phyloP scores from a whole-genome alignment of 2,329 filamentous ascomycete genomes.

The Cordyceps farinosa region DNA sequence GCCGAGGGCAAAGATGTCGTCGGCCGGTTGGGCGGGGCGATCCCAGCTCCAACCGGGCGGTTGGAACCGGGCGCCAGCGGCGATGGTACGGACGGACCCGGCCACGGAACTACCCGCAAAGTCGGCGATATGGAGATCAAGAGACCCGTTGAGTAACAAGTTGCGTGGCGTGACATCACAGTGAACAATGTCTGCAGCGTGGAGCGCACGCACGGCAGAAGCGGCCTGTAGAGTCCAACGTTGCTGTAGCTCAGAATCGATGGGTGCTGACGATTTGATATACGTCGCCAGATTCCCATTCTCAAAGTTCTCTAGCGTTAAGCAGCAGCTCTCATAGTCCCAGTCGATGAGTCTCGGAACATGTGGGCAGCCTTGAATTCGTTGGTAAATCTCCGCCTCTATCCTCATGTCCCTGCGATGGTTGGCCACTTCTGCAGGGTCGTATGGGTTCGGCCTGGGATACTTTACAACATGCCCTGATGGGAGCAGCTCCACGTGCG shows the following conservation, averaged over 20 bases:
- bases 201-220: constrained; percentile 33
- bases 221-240: constrained; percentile 33
- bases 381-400: constrained; percentile 26
- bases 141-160: constrained; percentile 33
- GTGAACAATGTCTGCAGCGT: constrained; percentile 36
- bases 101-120: constrained; percentile 33
- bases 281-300: constrained; percentile 27
- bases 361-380: constrained; percentile 23
- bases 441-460: constrained; percentile 23
- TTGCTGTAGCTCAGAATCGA: constrained; percentile 22
- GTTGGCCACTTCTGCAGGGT: not conserved
- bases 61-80: constrained; percentile 24
- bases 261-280: constrained; percentile 13
- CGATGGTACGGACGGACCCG: constrained; percentile 24
- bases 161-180: constrained; percentile 38
- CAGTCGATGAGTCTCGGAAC: constrained; percentile 24
- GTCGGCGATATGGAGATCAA: constrained; percentile 36
- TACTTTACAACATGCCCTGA: constrained; percentile 25
- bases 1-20: constrained; percentile 34
- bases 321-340: constrained; percentile 23
- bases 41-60: constrained; percentile 26
- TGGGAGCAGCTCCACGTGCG: constrained; percentile 23
- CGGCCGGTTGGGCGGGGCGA: constrained; percentile 23
- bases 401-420: constrained; percentile 21
- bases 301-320: constrained; percentile 27